Base-by-base conservation (phyloP, 108 stramenopile species). In the Parietichytrium sp. region DNA sequence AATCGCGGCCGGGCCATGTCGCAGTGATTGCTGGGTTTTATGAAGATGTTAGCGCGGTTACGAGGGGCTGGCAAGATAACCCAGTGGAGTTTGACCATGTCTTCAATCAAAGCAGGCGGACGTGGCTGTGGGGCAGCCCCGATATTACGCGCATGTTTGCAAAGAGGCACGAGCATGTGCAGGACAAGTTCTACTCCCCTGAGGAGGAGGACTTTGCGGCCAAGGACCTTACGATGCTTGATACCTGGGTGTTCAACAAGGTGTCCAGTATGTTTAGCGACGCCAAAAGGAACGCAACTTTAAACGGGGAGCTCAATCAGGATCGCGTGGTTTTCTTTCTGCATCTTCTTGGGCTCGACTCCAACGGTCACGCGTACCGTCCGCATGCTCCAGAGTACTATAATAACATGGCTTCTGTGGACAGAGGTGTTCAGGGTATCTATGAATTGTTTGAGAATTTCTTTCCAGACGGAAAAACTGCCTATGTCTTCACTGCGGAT, bases 241-340 rank as follows among this genome's bases (percentile, higher is more conserved):
- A 72, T 42, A 72, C 61, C 10, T 72, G 61, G 61, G 61, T 72
- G n/a, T 72, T 72, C 61, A 72, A 72, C 61, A 72, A 72, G 3
- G 61, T 42, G 23, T 23, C 20, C 33, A 42, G 45, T 6, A 10
- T 72, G 1, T 2, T 72, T n/a, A 8, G 20, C 10, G 61, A 72
- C 10, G 23, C 61, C 10, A n/a, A 72, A 20, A 25, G 38, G n/a
- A 72, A 72, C 33, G 61, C 61, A 2, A 72, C 61, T 6, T 25
- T 72, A 12, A 33, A 25, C 15, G 61, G 38, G 6, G 20, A 45
- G 42, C 38, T 72, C 16, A 33, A 72, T 25, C 20, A 72, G 42
- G 61, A 72, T 20, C 61, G 61, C 61, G 61, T 72, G 38, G 42
- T 72, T 0, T 72, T 72, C 3, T 72, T 72, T 20, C 61, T 72